These are phyloP conservation scores for Fusarium falciforme DNA, from an alignment of 2,329 filamentous ascomycete species.

Conservation along the genomic window DNA sequence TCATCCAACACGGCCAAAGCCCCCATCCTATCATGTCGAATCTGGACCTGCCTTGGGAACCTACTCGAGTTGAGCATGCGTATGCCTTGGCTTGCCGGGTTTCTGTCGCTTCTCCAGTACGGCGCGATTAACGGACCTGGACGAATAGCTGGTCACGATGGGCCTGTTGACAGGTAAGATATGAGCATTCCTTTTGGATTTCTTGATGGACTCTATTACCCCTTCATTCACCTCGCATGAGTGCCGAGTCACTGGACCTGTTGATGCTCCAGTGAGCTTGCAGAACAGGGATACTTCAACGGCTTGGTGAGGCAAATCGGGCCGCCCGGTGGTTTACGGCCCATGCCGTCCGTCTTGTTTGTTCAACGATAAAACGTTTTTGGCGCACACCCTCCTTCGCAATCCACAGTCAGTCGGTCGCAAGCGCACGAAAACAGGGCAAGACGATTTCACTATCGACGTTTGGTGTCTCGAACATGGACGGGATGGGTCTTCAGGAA, in stretches of 20 bases:
- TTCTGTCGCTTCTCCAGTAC: constrained; percentile 81
- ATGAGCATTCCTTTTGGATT: constrained; percentile 48
- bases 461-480: constrained; percentile 30
- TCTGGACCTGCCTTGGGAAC: constrained; percentile 80
- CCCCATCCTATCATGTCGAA: constrained; percentile 80
- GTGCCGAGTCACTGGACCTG: constrained; percentile 58
- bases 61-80: constrained; percentile 79
- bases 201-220: constrained; percentile 9
- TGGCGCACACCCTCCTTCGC: constrained; percentile 20
- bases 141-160: constrained; percentile 77
- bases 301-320: constrained; percentile 30
- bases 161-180: constrained; percentile 90
- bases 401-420: constrained; percentile 8
- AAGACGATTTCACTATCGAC: constrained; percentile 9
- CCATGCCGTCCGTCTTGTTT: constrained; percentile 25
- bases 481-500: constrained; percentile 30
- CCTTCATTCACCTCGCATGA: constrained; percentile 58
- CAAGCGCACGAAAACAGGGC: constrained; percentile 11
- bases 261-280: constrained; percentile 51
- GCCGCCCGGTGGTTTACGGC: constrained; percentile 33
- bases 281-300: constrained; percentile 37
- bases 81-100: constrained; percentile 91
- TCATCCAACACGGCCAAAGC: constrained; percentile 53
- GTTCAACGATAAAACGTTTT: constrained; percentile 10
- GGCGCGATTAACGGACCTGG: constrained; percentile 79